Evolutionary conservation across 2,329 filamentous ascomycete species (phyloP), one percentile per base, ranked within the genome.

Genomic region (Pseudopyricularia cyperi): DNA sequence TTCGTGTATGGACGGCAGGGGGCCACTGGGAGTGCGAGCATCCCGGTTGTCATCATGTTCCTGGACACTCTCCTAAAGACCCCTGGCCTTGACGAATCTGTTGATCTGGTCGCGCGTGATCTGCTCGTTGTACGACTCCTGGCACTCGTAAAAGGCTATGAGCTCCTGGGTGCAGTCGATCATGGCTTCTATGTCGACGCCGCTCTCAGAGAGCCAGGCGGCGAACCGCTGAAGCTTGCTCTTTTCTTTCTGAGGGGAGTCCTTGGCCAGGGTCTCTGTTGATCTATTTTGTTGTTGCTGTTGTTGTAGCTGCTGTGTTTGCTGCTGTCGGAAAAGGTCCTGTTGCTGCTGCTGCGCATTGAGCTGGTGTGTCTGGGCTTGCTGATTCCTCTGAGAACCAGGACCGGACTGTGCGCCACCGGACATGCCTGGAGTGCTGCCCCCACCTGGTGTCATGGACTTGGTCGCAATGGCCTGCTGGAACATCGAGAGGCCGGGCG

Each of bases 141-240:
- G 71, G 55, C 71, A 78, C 62, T 94, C 87, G 63, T 95, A 95
- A 56, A 95, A 79, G 3, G 87, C 90, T 51, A 96, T 87, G 56
- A 95, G 77, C 68, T 95, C 90, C 67, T 96, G 90, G 0, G 87
- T 91, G 61, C 86, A 89, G 66, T 95, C 88, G 50, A 95, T 85
- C 65, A 94, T 83, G 32, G 82, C 85, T 57, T 87, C 81, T 61
- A 95, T 85, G 60, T 94, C 87, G 44, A 95, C 80, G 53, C 81
- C 85, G 60, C 87, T 93, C 63, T 95, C 89, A 1, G 89, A 86
- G 53, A 95, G 73, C 85, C 89, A 96, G 39, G 80, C 78, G 9
- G 88, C 78, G 54, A 78, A 80, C 33, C 75, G 70, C 60, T 80
- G 76, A 39, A 95, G 75, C 58, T 84, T 83, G 50, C 79, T 50